These are phyloP conservation scores for Avena eriantha DNA, from an alignment of 176 grass and related monocot species.

Conservation along the genomic window DNA sequence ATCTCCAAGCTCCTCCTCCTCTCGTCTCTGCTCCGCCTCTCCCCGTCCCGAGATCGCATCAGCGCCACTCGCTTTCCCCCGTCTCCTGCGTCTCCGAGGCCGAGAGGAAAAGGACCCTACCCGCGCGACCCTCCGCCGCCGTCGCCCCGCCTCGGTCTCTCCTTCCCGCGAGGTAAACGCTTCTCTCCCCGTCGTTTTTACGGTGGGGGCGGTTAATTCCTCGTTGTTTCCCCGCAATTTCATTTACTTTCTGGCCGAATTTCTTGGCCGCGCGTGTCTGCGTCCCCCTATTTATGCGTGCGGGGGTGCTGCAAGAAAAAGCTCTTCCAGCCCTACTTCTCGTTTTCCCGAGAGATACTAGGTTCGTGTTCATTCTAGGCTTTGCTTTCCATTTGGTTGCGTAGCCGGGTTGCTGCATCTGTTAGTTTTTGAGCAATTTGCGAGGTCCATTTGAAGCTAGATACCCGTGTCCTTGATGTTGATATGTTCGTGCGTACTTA, in stretches of 20 bases:
- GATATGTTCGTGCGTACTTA: neutral
- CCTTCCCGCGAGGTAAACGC: neutral
- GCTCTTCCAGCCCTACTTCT: slow-evolving; percentile 40
- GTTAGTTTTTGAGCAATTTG: neutral
- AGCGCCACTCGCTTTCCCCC: slow-evolving; percentile 47
- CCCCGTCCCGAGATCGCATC: slow-evolving; percentile 48
- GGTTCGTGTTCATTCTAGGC: slow-evolving; percentile 9
- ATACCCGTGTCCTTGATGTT: neutral
- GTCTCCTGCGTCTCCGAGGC: slow-evolving; percentile 28
- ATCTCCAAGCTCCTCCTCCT: neutral
- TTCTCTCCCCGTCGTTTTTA: neutral
- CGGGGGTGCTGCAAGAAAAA: neutral
- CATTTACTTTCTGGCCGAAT: neutral
- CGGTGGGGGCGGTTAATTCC: neutral
- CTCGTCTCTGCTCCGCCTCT: slow-evolving; percentile 41
- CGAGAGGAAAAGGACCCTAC: neutral
- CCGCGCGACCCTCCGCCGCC: neutral
- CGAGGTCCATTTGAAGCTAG: neutral
- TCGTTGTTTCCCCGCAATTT: neutral
- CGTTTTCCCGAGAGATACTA: slow-evolving; percentile 8
- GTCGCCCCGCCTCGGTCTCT: slow-evolving; percentile 33
- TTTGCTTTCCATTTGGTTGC: neutral
- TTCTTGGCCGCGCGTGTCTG: neutral
- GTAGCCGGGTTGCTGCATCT: neutral
- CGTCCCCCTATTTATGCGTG: slow-evolving; percentile 4